Evolutionary conservation across 345 rosid species (phyloP).

Genomic region (Eucalyptus decipiens): DNA sequence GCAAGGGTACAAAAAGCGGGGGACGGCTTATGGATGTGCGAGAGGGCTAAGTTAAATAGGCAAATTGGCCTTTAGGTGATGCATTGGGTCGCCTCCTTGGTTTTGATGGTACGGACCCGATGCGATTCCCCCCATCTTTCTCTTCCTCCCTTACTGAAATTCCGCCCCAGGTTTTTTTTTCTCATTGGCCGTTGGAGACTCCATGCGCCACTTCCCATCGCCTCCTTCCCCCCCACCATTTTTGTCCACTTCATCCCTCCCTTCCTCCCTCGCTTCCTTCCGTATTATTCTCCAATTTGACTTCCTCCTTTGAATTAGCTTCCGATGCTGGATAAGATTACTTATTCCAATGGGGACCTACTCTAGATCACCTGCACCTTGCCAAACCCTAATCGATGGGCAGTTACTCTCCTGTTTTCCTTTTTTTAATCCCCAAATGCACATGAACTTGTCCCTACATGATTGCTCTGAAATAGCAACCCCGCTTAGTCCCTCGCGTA

Average conservation of each 20-base stretch:
- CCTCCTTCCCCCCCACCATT: neutral
- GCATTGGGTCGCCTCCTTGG: neutral
- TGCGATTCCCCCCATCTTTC: neutral
- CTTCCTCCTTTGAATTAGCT: neutral
- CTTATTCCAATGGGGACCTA: neutral
- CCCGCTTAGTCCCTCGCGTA: neutral
- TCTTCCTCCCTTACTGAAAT: neutral
- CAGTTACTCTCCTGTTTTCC: neutral
- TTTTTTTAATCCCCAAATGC: neutral
- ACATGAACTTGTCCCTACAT: neutral
- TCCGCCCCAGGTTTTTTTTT: constrained; percentile 21
- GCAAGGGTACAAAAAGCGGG: neutral
- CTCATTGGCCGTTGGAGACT: constrained; percentile 35
- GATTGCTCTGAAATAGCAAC: neutral
- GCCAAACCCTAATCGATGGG: neutral
- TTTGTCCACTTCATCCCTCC: constrained; percentile 6
- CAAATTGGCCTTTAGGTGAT: neutral
- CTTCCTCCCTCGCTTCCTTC: neutral
- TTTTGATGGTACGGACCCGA: neutral
- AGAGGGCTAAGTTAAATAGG: neutral
- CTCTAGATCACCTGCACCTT: neutral
- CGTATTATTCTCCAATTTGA: neutral
- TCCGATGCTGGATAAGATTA: neutral
- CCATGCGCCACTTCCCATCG: constrained; percentile 57
- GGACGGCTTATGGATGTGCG: neutral